Conservation (phyloP, 768 basidiomycete species). For the Kwoniella sp. region DNA sequence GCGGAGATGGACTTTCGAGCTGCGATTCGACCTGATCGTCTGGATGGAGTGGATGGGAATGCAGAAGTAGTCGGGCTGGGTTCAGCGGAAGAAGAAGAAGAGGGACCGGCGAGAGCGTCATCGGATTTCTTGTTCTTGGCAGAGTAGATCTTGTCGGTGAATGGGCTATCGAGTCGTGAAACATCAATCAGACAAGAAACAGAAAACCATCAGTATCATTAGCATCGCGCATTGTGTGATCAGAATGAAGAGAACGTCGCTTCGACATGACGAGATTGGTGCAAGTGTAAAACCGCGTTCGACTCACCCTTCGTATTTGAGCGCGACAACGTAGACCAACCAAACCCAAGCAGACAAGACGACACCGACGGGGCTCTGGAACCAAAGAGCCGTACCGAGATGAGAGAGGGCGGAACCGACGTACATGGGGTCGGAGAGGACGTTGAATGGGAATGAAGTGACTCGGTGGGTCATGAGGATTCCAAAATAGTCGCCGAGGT, state of each 20-base stretch:
- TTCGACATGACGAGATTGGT: too few relatives aligned
- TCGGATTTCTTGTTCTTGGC: constrained; percentile 37
- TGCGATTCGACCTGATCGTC: constrained; percentile 23
- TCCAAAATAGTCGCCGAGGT: constrained; percentile 62
- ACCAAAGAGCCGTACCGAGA: constrained; percentile 81
- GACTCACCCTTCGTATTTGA: constrained; percentile 85
- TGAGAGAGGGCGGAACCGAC: constrained; percentile 92
- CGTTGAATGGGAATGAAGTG: constrained; percentile 96
- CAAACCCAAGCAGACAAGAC: constrained; percentile 79
- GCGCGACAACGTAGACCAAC: constrained; percentile 77
- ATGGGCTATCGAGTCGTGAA: constrained; percentile 50
- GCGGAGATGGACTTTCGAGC: constrained; percentile 13
- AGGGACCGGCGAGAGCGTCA: constrained; percentile 2
- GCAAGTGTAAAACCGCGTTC: too few relatives aligned
- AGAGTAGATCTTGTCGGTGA: constrained; percentile 59
- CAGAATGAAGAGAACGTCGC: too few relatives aligned
- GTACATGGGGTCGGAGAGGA: constrained; percentile 93
- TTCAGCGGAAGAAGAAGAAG: constrained; percentile 18
- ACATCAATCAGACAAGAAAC: not conserved
- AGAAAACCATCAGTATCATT: not conserved
- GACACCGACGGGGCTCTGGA: constrained; percentile 80
- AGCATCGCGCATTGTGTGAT: not conserved
- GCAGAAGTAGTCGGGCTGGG: constrained; percentile 23
- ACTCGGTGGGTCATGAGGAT: constrained; percentile 73
- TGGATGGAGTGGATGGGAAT: constrained; percentile 13